Evolutionary conservation across 164 flowering plant species (phyloP).

Genomic region (Magnolia changhungtana): DNA sequence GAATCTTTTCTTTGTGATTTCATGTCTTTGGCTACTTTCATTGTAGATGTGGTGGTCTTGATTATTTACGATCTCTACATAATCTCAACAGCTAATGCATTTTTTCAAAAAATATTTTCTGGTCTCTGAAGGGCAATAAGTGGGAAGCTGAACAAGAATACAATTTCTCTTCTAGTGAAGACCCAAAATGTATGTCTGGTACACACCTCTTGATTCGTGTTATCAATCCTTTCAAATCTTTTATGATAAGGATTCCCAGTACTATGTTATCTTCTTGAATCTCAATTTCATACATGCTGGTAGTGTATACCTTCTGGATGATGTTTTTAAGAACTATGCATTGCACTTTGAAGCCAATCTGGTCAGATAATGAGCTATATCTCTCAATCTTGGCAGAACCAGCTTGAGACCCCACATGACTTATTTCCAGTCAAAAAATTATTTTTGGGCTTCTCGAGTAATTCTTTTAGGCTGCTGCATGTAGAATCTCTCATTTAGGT

Average conservation of each 20-base stretch:
- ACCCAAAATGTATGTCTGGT: slow-evolving; percentile 66
- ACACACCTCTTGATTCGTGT: background rate
- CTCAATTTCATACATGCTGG: background rate
- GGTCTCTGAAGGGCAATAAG: slow-evolving; percentile 79
- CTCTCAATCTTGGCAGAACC: background rate
- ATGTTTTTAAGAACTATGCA: too few species aligned
- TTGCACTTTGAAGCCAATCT: background rate
- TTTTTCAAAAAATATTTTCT: slow-evolving; percentile 4
- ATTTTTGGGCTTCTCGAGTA: background rate
- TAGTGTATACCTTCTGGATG: too few species aligned
- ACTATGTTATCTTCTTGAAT: background rate
- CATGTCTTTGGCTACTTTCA: background rate
- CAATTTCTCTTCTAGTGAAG: slow-evolving; percentile 88
- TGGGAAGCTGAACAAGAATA: slow-evolving; percentile 86
- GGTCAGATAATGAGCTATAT: background rate
- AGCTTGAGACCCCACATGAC: background rate
- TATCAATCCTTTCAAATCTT: background rate
- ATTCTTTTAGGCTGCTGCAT: background rate
- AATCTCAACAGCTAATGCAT: background rate
- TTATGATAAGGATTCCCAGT: background rate
- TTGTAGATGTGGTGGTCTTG: background rate
- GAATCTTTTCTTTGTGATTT: background rate
- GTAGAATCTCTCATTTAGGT: background rate
- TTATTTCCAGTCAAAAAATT: background rate
- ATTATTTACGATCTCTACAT: background rate